phyloP scores from a whole-genome alignment of 2,329 filamentous ascomycete genomes.

The Aureobasidium melanogenum region DNA sequence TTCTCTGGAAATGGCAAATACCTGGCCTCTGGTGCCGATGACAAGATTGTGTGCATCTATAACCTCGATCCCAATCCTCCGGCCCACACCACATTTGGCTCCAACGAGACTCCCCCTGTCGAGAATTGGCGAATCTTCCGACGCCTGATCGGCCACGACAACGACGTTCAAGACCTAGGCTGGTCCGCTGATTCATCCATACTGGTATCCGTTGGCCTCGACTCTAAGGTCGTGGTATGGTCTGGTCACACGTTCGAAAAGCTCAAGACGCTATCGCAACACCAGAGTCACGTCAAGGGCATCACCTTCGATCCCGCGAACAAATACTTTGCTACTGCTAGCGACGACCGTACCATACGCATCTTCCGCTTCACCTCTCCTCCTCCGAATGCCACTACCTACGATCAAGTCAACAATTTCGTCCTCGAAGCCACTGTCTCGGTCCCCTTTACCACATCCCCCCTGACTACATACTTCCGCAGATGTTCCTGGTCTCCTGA shows the following conservation, averaged over 20 bases:
- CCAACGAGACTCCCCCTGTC: slow-evolving; percentile 81
- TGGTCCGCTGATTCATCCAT: slow-evolving; percentile 97
- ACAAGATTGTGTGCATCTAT: slow-evolving; percentile 98
- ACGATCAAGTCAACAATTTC: slow-evolving; percentile 97
- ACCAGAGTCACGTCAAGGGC: slow-evolving; percentile 97
- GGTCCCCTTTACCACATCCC: slow-evolving; percentile 79
- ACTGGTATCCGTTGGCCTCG: slow-evolving; percentile 86
- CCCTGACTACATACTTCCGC: slow-evolving; percentile 92
- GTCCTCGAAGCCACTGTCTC: slow-evolving; percentile 86
- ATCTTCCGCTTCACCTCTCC: slow-evolving; percentile 93
- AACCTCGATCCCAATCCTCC: slow-evolving; percentile 75
- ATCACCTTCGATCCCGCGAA: slow-evolving; percentile 98
- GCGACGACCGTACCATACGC: slow-evolving; percentile 93
- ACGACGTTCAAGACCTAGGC: slow-evolving; percentile 94
- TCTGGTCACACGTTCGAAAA: slow-evolving; percentile 97
- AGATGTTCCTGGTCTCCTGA: slow-evolving; percentile 97
- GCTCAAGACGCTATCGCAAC: slow-evolving; percentile 83
- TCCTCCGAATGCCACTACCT: slow-evolving; percentile 79
- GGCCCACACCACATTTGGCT: slow-evolving; percentile 69
- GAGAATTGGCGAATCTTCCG: slow-evolving; percentile 98
- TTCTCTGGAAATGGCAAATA: slow-evolving; percentile 95
- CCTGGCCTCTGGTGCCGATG: slow-evolving; percentile 91
- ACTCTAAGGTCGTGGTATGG: slow-evolving; percentile 98
- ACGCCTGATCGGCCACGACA: slow-evolving; percentile 91
- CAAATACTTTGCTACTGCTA: slow-evolving; percentile 97